Evolutionary conservation across 768 basidiomycete genomes (phyloP).

Genomic region (Amanita exitialis): DNA sequence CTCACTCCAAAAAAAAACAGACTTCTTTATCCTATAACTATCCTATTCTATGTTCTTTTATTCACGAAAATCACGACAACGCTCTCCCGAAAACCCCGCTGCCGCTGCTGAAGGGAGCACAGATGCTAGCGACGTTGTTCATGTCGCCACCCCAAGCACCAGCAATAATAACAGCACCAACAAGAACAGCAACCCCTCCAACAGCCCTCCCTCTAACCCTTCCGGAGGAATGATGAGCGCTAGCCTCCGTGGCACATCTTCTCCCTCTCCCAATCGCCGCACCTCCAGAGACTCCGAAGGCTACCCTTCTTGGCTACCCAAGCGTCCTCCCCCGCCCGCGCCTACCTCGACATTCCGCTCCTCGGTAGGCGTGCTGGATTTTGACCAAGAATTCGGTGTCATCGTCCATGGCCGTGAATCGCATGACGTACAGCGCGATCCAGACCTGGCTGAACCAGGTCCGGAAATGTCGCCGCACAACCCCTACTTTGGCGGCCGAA

Average conservation of each 20-base stretch:
- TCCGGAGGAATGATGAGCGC: conserved; percentile 11
- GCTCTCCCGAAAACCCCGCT: conserved; percentile 15
- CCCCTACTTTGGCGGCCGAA: conserved; percentile 50
- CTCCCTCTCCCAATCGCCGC: conserved; percentile 19
- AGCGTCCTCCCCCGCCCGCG: conserved; percentile 64
- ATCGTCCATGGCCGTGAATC: background rate
- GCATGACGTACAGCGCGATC: conserved; percentile 14
- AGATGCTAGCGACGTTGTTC: conserved; percentile 13
- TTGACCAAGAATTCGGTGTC: conserved; percentile 5
- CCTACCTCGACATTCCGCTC: conserved; percentile 65
- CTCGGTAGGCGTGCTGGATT: conserved; percentile 28
- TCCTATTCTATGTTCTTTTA: conserved; percentile 16
- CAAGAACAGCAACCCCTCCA: conserved; percentile 9
- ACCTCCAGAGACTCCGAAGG: conserved; percentile 46
- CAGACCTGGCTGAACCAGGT: conserved; percentile 13
- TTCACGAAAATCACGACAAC: conserved; percentile 30
- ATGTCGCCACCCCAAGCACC: conserved; percentile 16
- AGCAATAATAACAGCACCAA: conserved; percentile 12
- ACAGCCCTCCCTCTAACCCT: conserved; percentile 5
- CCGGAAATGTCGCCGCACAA: conserved; percentile 5
- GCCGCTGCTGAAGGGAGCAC: conserved; percentile 5
- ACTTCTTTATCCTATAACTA: conserved; percentile 12
- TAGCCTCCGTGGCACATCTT: conserved; percentile 14
- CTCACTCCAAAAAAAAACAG: conserved; percentile 7
- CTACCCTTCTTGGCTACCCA: conserved; percentile 82